Percentiles rank a stretch among this genome's conserved stretches.
These are phyloP conservation scores for Piromyces finnis DNA, from an alignment of 192 early-diverging fungal species.

Conservation along the genomic window DNA sequence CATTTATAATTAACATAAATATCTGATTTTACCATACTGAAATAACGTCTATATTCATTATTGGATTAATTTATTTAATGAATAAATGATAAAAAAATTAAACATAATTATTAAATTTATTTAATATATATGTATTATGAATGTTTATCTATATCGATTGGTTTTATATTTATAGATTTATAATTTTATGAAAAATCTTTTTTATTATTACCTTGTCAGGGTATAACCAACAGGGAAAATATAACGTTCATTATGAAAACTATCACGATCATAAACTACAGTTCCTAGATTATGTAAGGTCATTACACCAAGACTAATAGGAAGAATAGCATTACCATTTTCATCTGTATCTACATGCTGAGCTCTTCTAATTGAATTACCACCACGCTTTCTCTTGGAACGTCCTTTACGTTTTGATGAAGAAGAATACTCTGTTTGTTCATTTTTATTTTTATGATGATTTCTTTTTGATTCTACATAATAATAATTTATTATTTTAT, in stretches of 20 bases:
- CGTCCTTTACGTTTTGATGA: neutral
- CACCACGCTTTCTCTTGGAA: neutral
- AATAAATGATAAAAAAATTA: too few relatives aligned
- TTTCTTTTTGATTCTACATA: neutral
- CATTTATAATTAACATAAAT: constrained; percentile 39
- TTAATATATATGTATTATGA: too few relatives aligned
- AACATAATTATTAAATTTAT: too few relatives aligned
- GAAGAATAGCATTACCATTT: constrained; percentile 50
- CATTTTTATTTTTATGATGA: neutral
- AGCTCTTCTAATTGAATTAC: neutral
- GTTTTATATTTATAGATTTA: too few relatives aligned
- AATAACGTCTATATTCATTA: constrained; percentile 25
- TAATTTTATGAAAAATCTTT: neutral
- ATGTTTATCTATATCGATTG: too few relatives aligned
- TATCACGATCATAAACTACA: constrained; percentile 52
- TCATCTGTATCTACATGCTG: constrained; percentile 17
- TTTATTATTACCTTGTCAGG: constrained; percentile 12
- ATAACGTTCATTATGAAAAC: constrained; percentile 77
- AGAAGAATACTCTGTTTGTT: neutral
- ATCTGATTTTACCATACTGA: constrained; percentile 49
- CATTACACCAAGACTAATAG: constrained; percentile 58
- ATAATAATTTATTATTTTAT: neutral
- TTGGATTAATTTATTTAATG: too few relatives aligned
- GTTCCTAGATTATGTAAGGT: constrained; percentile 53
- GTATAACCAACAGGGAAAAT: constrained; percentile 84